Evolutionary conservation across 192 early-diverging fungal genomes (phyloP), one percentile per base, ranked within the genome.

Genomic region (Coemansia sp.): DNA sequence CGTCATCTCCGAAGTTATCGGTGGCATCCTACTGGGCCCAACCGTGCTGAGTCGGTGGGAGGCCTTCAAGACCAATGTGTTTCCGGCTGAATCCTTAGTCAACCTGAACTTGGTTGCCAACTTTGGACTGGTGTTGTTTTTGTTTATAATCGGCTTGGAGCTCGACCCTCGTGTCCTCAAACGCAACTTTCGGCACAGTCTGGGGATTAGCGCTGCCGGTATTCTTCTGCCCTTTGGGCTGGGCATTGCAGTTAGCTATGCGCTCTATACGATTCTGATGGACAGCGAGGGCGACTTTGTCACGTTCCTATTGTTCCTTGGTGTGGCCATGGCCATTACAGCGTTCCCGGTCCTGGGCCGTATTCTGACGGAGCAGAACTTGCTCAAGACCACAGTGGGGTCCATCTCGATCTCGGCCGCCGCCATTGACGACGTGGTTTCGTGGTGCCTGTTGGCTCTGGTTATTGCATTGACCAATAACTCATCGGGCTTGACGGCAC

Each of bases 311-410:
- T 79, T 92, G 40, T 96, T 93, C 64, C 70, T 79, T 18, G 91
- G 91, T 32, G 93, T 96, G 6, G 88, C 89, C 35, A 91, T 94
- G 85, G 72, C 86, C 25, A 91, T 94, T 51, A 96, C 92, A 0
- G 92, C 92, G 1, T 98, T 94, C 47, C 94, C 94, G 0, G 94
- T 98, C 1, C 78, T 98, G 22, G 94, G 90, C 0, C 92, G 95
- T 51, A 94, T 98, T 39, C 62, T 98, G 44, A 84, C 89, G 0
- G 92, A 95, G 65, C 77, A 83, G 27, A 91, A 92, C 53, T 58
- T 98, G 25, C 64, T 95, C 26, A 69, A 74, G 4, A 89, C 91
- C 20, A 71, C 69, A 6, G 90, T 94, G 7, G 95, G 92, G 9
- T 77, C 84, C 13, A 75, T 86, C n/a, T 82, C 91, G 13, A 80